Percentiles rank a stretch among this genome's conserved stretches.
Evolutionary conservation across 2,329 filamentous ascomycete genomes (phyloP).

Genomic region (Calonectria pauciramosa): DNA sequence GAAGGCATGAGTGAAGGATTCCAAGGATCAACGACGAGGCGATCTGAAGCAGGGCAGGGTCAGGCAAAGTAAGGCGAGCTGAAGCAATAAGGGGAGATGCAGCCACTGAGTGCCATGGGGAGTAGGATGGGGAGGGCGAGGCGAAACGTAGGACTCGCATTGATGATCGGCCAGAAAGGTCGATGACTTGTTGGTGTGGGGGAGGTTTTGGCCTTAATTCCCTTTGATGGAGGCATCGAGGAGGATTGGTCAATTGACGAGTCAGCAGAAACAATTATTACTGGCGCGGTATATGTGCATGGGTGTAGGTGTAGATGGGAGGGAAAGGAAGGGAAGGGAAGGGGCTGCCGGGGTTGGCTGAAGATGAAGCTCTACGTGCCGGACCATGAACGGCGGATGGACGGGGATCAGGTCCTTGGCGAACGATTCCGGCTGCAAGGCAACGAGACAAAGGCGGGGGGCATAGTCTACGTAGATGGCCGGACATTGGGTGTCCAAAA

Average conservation of each 20-base stretch:
- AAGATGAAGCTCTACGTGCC: slow-evolving; percentile 24
- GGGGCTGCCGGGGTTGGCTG: slow-evolving; percentile 4
- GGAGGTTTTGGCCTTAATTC: slow-evolving; percentile 3
- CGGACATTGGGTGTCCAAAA: neutral
- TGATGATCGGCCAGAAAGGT: neutral
- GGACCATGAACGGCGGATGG: slow-evolving; percentile 26
- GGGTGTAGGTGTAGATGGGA: slow-evolving; percentile 12
- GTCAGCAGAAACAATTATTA: neutral
- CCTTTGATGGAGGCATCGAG: neutral
- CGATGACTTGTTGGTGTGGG: neutral
- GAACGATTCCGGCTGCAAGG: slow-evolving; percentile 13
- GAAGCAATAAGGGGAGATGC: neutral
- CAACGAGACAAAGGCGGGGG: neutral
- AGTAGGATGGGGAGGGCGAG: neutral
- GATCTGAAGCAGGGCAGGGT: slow-evolving; percentile 3
- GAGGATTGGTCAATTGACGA: slow-evolving; percentile 1
- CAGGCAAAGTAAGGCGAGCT: neutral
- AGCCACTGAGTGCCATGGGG: neutral
- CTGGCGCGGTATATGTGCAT: neutral
- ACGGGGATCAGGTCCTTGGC: slow-evolving; percentile 14
- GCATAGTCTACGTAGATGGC: neutral
- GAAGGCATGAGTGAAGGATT: slow-evolving; percentile 20
- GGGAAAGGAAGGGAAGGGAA: neutral
- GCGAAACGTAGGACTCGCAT: slow-evolving; percentile 16
- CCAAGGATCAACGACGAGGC: neutral